A percentile compares a stretch with the other conserved stretches of the same genome.
phyloP scores from a whole-genome alignment of 768 basidiomycete genomes.

The Termitomyces sp. region DNA sequence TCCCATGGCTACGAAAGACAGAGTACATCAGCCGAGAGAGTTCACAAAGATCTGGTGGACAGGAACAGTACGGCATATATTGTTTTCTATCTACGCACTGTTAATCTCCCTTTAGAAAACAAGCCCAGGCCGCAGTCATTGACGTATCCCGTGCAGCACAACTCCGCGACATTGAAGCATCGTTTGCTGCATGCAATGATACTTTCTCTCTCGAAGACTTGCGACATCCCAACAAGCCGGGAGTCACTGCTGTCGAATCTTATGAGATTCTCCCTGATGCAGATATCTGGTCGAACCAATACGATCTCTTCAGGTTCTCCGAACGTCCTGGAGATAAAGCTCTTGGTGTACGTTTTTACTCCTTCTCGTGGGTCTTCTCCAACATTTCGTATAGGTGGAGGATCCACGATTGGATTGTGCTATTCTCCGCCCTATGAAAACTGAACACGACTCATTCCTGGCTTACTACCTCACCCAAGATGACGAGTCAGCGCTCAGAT shows the following conservation, averaged over 20 bases:
- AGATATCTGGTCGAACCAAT: constrained; percentile 85
- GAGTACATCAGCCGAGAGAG: constrained; percentile 76
- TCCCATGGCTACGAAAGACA: constrained; percentile 90
- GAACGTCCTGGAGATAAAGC: constrained; percentile 80
- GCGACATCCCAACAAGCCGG: constrained; percentile 75
- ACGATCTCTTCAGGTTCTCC: constrained; percentile 81
- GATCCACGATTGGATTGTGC: constrained; percentile 84
- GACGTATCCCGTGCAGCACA: constrained; percentile 76
- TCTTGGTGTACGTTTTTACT: constrained; percentile 46
- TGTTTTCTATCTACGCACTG: background rate
- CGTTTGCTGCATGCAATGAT: constrained; percentile 60
- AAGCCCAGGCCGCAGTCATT: constrained; percentile 38
- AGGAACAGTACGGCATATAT: constrained; percentile 48
- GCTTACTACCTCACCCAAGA: constrained; percentile 79
- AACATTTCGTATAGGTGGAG: constrained; percentile 40
- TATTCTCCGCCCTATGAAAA: constrained; percentile 81
- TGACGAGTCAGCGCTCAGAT: constrained; percentile 60
- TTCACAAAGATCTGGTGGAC: constrained; percentile 31
- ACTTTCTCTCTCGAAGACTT: constrained; percentile 54
- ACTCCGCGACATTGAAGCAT: constrained; percentile 71
- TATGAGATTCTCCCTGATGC: constrained; percentile 82
- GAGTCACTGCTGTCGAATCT: constrained; percentile 70
- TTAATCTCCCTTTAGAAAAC: constrained; percentile 35
- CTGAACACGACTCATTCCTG: constrained; percentile 83
- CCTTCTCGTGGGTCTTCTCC: background rate